phyloP scores from a whole-genome alignment of 352 stramenopile species.

The Blastocystis hominis region DNA sequence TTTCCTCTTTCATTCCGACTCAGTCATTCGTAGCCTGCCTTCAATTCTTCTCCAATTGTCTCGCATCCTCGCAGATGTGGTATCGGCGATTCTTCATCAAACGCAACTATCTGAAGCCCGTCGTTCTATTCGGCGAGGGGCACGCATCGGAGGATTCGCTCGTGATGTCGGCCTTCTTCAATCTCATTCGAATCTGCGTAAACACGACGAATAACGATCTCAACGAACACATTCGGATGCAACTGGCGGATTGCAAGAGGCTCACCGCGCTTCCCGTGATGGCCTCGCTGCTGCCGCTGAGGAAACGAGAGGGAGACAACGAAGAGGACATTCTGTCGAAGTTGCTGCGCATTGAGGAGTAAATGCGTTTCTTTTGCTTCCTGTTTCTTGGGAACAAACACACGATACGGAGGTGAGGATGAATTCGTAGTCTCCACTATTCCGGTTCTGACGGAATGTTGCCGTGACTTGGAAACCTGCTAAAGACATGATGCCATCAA shows the following conservation, averaged over 20 bases:
- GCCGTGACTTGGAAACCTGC: background rate
- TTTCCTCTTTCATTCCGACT: too few relatives aligned
- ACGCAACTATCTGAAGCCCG: background rate
- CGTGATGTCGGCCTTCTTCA: background rate
- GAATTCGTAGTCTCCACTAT: constrained; percentile 35
- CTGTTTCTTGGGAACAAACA: background rate
- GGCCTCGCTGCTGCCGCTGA: background rate
- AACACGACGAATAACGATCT: background rate
- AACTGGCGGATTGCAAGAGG: background rate
- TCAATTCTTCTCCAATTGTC: constrained; percentile 9
- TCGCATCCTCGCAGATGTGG: background rate
- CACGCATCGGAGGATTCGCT: background rate
- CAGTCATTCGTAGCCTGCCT: background rate
- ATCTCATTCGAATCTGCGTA: background rate
- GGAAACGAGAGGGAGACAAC: background rate
- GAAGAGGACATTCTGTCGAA: background rate
- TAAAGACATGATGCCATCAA: constrained; percentile 13
- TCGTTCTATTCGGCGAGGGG: background rate
- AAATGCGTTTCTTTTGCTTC: background rate
- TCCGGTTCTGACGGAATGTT: constrained; percentile 2
- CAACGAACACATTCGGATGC: background rate
- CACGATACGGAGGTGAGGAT: background rate
- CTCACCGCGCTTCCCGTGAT: background rate
- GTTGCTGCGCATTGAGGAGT: background rate
- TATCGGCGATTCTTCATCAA: background rate